Evolutionary conservation across 2,329 filamentous ascomycete genomes (phyloP), one percentile per base, ranked within the genome.

Genomic region (Zymoseptoria ardabiliae): DNA sequence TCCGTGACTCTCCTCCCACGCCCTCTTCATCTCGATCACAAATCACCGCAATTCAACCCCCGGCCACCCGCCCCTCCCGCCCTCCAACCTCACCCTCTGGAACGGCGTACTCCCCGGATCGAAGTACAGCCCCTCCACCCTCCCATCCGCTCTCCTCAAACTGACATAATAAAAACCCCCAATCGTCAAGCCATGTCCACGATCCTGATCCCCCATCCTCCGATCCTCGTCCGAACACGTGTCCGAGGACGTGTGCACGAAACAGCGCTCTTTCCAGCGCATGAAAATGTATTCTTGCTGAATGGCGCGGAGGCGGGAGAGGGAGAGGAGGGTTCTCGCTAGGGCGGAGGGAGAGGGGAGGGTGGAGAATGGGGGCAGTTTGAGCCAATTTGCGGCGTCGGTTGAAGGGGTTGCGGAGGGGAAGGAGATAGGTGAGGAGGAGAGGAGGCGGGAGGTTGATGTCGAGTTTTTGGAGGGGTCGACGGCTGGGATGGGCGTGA

Each of bases 201-300:
- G 68, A 56, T 71, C 69, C 49, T 69, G 71, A 56, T 71, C 67
- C 23, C 65, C 65, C 3, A 54, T 68, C 35, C 13, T 13, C 20
- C 65, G 57, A 25, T 67, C 65, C 3, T 58, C 51, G 49, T 61
- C 66, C 21, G 58, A 57, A 49, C 66, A 72, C 4, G 58, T 57
- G 50, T 72, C 69, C 57, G 66, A 65, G 35, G 67, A 65, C 13
- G 61, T 23, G 58, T 72, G 71, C 49, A 80, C 75, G 60, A 81
- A 80, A 64, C 78, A 80, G 13, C 75, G 73, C 68, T 81, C 81
- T 68, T 83, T 83, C 80, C 80, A 82, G 25, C 81, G 75, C 80
- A 83, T 82, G 53, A 82, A 75, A 22, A 83, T 74, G 74, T 79
- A 82, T n/a, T 81, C 75, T 28, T 75, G 68, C 51, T 71, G 71